Percentiles rank a stretch among this genome's conserved stretches.
phyloP scores from a whole-genome alignment of 192 early-diverging fungal genomes.

The Dispira simplex region DNA sequence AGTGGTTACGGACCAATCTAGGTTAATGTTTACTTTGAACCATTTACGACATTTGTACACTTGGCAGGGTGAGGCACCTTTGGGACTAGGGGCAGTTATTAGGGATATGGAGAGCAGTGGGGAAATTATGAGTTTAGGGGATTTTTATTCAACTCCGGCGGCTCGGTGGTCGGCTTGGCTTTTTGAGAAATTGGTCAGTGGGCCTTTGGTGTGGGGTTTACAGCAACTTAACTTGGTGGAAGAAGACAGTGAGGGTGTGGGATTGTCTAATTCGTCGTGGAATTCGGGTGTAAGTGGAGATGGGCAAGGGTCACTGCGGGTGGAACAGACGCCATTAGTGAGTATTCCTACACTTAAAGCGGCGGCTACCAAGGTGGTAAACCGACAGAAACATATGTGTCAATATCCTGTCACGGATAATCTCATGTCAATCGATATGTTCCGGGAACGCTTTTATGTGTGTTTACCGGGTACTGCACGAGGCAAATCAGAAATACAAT shows the following conservation, averaged over 20 bases:
- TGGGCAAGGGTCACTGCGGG: too few species aligned
- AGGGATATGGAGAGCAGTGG: neutral
- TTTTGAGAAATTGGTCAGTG: neutral
- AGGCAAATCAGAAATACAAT: neutral
- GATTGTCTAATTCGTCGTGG: too few species aligned
- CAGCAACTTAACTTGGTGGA: conserved; percentile 4
- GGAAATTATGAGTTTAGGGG: neutral
- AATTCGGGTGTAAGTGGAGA: too few species aligned
- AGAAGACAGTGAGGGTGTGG: too few species aligned
- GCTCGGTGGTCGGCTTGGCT: conserved; percentile 2
- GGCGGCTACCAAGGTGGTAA: too few species aligned
- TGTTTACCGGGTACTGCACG: neutral
- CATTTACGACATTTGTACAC: neutral
- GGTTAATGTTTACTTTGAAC: neutral
- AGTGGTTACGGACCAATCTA: neutral
- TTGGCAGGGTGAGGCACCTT: neutral
- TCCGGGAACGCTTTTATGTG: neutral
- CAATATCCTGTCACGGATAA: neutral
- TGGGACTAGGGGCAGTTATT: neutral
- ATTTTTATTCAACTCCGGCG: neutral
- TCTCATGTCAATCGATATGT: neutral
- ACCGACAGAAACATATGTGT: neutral
- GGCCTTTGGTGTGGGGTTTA: conserved; percentile 1
- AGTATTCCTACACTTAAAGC: too few species aligned
- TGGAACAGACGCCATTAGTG: too few species aligned